These are phyloP conservation scores for Pseudodiploospora longispora DNA, from an alignment of 2,329 filamentous ascomycete species.

Conservation along the genomic window DNA sequence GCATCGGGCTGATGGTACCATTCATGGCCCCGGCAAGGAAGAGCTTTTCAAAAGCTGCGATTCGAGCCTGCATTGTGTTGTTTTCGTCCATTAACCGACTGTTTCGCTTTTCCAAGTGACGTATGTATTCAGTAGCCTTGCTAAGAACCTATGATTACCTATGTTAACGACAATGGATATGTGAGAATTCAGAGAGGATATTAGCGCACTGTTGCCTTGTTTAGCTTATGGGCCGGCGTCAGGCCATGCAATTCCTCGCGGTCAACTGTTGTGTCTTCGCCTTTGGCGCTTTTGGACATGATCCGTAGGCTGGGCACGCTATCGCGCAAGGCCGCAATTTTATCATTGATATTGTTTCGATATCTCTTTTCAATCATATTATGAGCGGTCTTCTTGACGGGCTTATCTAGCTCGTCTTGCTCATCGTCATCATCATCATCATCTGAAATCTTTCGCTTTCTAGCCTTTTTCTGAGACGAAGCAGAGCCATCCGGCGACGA, in stretches of 20 bases:
- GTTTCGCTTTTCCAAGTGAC: slow-evolving; percentile 86
- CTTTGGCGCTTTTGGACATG: slow-evolving; percentile 64
- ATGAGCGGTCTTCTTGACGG: slow-evolving; percentile 82
- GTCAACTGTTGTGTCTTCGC: slow-evolving; percentile 63
- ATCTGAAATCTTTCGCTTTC: slow-evolving; percentile 64
- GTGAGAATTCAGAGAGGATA: neutral
- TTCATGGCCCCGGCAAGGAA: slow-evolving; percentile 70
- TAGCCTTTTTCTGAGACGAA: slow-evolving; percentile 38
- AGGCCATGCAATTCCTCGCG: slow-evolving; percentile 68
- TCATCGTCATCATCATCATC: slow-evolving; percentile 47
- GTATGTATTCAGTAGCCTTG: slow-evolving; percentile 94
- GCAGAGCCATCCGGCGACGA: slow-evolving; percentile 53
- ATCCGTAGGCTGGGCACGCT: slow-evolving; percentile 85
- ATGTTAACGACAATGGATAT: neutral
- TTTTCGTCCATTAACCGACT: slow-evolving; percentile 77
- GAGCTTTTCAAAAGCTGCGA: slow-evolving; percentile 69
- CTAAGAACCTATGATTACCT: slow-evolving; percentile 56
- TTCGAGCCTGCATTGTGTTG: slow-evolving; percentile 64
- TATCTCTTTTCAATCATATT: slow-evolving; percentile 99
- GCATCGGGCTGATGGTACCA: slow-evolving; percentile 45
- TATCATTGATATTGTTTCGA: slow-evolving; percentile 92
- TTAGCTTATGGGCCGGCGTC: slow-evolving; percentile 84
- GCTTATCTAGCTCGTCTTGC: slow-evolving; percentile 47
- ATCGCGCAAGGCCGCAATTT: slow-evolving; percentile 85
- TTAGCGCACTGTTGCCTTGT: slow-evolving; percentile 75